These are phyloP conservation scores for Aquanectria penicillioides DNA, from an alignment of 2,329 filamentous ascomycete genomes.

Conservation along the genomic window DNA sequence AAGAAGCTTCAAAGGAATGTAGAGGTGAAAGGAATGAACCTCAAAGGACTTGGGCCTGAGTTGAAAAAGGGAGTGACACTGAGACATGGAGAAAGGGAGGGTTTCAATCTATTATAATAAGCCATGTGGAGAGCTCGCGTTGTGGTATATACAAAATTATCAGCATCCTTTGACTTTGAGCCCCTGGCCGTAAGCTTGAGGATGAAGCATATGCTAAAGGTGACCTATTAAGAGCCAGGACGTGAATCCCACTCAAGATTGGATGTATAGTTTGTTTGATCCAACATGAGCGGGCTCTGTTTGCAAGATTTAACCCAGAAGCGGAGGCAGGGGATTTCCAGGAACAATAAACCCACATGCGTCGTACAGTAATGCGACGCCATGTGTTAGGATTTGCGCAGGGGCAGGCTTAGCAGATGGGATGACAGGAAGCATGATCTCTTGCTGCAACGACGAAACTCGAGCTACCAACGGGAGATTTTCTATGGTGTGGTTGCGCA, in stretches of 20 bases:
- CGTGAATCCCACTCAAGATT: not conserved
- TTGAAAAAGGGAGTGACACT: not conserved
- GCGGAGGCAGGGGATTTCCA: not conserved
- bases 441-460: not conserved
- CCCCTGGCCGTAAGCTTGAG: conserved; percentile 22
- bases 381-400: not conserved
- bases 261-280: not conserved
- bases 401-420: not conserved
- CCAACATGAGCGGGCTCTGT: not conserved
- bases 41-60: not conserved
- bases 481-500: not conserved
- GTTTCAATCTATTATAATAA: conserved; percentile 1
- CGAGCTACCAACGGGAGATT: not conserved
- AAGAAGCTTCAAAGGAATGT: no score
- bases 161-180: not conserved
- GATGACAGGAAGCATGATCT: conserved; percentile 5
- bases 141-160: not conserved
- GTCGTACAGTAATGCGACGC: not conserved
- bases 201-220: conserved; percentile 11
- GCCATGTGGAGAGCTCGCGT: no score
- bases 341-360: not conserved
- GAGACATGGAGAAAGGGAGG: not conserved
- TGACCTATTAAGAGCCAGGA: not conserved
- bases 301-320: not conserved
- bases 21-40: not conserved